phyloP scores from a whole-genome alignment of 2,329 filamentous ascomycete species.

The Cladosporium sp. region DNA sequence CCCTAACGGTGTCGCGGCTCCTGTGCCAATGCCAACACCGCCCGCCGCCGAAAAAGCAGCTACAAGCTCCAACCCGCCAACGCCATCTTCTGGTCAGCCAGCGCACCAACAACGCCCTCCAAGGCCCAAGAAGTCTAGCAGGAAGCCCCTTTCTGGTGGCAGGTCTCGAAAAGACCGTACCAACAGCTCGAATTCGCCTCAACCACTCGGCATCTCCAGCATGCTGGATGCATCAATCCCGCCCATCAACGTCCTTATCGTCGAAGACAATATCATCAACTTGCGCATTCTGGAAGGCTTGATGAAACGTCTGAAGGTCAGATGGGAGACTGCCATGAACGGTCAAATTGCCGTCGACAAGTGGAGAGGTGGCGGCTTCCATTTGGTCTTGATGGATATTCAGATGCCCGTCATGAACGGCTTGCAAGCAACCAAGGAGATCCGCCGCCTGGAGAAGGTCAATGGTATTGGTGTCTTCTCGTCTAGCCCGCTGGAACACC shows the following conservation, averaged over 20 bases:
- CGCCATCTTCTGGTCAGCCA: conserved; percentile 30
- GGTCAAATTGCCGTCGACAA: conserved; percentile 89
- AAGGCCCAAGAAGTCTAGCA: conserved; percentile 27
- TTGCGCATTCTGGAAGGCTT: conserved; percentile 90
- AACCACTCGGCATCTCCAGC: conserved; percentile 8
- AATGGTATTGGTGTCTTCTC: conserved; percentile 92
- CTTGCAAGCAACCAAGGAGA: conserved; percentile 91
- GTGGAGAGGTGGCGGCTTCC: conserved; percentile 90
- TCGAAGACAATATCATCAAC: conserved; percentile 99
- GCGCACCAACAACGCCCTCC: conserved; percentile 38
- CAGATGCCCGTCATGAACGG: conserved; percentile 97
- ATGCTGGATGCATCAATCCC: conserved; percentile 81
- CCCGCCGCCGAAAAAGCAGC: conserved; percentile 42
- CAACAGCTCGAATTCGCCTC: neutral
- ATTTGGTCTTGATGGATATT: conserved; percentile 97
- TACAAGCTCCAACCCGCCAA: conserved; percentile 33
- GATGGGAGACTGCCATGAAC: conserved; percentile 97
- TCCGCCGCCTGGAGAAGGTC: conserved; percentile 80
- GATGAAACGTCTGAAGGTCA: conserved; percentile 91
- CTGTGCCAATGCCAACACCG: conserved; percentile 57
- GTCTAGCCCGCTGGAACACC: conserved; percentile 44
- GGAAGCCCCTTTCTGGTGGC: conserved; percentile 25
- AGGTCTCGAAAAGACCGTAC: conserved; percentile 6
- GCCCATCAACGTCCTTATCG: conserved; percentile 94
- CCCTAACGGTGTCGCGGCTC: neutral